Percentiles rank a stretch among this genome's conserved stretches.
Conservation (phyloP, 208 protist species). For the Wallacemonas sp. region DNA sequence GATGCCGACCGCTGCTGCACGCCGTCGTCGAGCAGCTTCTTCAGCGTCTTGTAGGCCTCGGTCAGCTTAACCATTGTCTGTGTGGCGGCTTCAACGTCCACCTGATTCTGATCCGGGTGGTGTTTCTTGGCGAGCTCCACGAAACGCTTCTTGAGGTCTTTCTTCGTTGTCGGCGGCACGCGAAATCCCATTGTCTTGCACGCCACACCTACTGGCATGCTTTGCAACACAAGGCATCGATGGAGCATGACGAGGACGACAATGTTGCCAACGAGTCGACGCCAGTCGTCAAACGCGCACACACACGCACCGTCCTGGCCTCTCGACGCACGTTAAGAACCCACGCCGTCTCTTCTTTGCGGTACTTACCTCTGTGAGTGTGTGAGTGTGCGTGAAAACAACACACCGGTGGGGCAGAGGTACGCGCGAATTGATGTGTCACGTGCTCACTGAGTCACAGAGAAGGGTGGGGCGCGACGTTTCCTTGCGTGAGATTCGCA, state of each 20-base stretch:
- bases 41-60: conserved; percentile 66
- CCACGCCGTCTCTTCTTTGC: too few species aligned
- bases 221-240: conserved; percentile 14
- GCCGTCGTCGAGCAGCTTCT: conserved; percentile 50
- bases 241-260: conserved; percentile 36
- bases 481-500: too few species aligned
- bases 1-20: conserved; percentile 6
- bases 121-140: conserved; percentile 62
- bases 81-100: conserved; percentile 31
- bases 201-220: conserved; percentile 52
- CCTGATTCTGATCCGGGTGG: conserved; percentile 67
- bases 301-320: too few species aligned
- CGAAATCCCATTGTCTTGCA: conserved; percentile 63
- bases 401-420: too few species aligned
- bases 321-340: too few species aligned
- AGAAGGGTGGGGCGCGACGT: too few species aligned
- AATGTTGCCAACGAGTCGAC: too few species aligned
- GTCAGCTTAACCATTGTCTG: conserved; percentile 60
- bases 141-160: conserved; percentile 67
- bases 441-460: too few species aligned
- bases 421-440: too few species aligned
- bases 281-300: too few species aligned
- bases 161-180: conserved; percentile 45
- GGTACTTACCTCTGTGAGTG: too few species aligned
- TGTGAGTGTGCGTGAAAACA: too few species aligned